Conservation (phyloP, 1,284 basidiomycete genomes). For the Ustilago vetiveriae region DNA sequence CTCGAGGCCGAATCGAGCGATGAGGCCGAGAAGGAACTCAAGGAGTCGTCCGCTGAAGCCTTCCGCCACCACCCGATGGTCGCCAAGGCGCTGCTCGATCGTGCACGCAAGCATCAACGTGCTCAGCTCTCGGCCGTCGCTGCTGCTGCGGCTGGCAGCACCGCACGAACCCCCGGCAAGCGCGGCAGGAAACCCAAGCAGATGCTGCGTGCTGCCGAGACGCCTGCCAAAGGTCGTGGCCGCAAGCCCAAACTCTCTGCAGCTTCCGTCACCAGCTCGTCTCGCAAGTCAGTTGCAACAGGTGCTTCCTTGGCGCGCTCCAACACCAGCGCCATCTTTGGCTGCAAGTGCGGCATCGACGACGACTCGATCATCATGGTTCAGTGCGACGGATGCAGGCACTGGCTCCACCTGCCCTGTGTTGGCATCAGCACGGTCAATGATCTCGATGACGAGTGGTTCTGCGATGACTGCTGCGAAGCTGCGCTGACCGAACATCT, state of each 20-base stretch:
- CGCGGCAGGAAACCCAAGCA: slow-evolving; percentile 33
- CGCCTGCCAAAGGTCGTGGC: slow-evolving; percentile 29
- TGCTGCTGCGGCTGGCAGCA: slow-evolving; percentile 8
- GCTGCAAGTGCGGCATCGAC: slow-evolving; percentile 51
- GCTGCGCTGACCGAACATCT: slow-evolving; percentile 40
- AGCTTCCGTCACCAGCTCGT: slow-evolving; percentile 32
- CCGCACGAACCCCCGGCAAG: slow-evolving; percentile 17
- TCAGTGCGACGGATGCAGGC: slow-evolving; percentile 64
- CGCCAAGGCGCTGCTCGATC: slow-evolving; percentile 58
- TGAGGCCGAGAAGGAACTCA: slow-evolving; percentile 21
- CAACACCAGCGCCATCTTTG: slow-evolving; percentile 42
- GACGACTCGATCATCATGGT: slow-evolving; percentile 62
- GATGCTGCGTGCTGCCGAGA: slow-evolving; percentile 20
- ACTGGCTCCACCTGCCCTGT: slow-evolving; percentile 66
- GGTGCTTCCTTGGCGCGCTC: slow-evolving; percentile 37
- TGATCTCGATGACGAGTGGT: slow-evolving; percentile 65
- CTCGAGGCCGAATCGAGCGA: slow-evolving; percentile 45
- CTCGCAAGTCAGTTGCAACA: slow-evolving; percentile 43
- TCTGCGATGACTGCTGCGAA: slow-evolving; percentile 57
- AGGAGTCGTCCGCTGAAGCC: slow-evolving; percentile 15
- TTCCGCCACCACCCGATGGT: slow-evolving; percentile 61
- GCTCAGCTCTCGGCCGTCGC: slow-evolving; percentile 29
- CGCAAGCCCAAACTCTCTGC: slow-evolving; percentile 28
- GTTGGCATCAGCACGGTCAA: slow-evolving; percentile 60
- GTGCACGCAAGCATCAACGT: slow-evolving; percentile 41